Evolutionary conservation across 2,329 filamentous ascomycete species (phyloP).

Genomic region (Colletotrichum sp.): DNA sequence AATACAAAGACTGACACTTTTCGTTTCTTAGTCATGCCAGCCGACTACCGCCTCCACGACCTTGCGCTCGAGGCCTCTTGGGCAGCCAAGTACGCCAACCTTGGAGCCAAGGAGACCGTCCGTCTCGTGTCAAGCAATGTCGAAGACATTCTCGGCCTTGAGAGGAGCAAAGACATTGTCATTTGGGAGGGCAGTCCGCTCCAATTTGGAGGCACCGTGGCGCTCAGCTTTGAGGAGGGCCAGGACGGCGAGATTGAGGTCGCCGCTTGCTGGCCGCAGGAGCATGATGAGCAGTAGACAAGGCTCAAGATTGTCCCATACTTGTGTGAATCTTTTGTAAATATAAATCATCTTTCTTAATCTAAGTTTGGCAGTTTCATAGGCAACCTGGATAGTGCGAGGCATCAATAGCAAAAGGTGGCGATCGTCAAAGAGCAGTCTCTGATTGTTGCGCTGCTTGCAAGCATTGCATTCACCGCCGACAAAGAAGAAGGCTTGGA

Average conservation of each 20-base stretch:
- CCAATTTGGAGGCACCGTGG: constrained; percentile 42
- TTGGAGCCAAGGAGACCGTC: constrained; percentile 37
- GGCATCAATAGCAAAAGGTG: background rate
- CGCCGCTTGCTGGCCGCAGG: constrained; percentile 33
- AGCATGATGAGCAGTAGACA: background rate
- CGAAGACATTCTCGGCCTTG: constrained; percentile 43
- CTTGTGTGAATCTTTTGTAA: background rate
- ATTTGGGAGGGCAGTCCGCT: constrained; percentile 48
- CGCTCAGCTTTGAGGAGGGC: constrained; percentile 36
- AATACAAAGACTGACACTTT: background rate
- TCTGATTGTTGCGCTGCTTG: background rate
- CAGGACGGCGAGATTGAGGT: constrained; percentile 29
- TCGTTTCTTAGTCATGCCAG: constrained; percentile 25
- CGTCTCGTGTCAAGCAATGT: constrained; percentile 44
- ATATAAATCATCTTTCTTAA: background rate
- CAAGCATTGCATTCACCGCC: background rate
- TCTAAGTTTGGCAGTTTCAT: background rate
- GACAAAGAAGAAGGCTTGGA: background rate
- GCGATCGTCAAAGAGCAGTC: no score
- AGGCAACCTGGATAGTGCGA: background rate
- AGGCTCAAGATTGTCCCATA: background rate
- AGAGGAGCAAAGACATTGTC: constrained; percentile 41
- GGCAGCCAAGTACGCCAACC: constrained; percentile 43
- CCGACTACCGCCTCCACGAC: constrained; percentile 42
- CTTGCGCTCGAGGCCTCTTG: constrained; percentile 43